Percentiles rank a stretch among this genome's conserved stretches.
Conservation (phyloP, 768 basidiomycete species). For the Mycena kentingensis region DNA sequence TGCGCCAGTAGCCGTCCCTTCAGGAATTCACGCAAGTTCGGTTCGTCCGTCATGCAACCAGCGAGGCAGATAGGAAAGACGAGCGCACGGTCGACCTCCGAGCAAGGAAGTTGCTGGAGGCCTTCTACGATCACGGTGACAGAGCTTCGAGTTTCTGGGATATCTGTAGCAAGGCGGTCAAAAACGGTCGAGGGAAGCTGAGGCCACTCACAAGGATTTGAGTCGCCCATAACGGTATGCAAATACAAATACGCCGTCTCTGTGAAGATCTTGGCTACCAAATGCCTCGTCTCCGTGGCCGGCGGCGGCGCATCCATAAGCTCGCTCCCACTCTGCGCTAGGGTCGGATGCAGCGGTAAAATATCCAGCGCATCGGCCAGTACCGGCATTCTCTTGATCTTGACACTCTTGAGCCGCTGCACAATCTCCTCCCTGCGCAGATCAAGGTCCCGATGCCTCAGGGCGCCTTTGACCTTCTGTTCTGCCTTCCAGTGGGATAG, state of each 20-base stretch:
- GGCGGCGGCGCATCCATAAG: conserved; percentile 30
- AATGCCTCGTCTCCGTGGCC: conserved; percentile 46
- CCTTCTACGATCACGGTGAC: conserved; percentile 57
- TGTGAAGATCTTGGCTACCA: conserved; percentile 59
- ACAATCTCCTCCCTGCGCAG: conserved; percentile 73
- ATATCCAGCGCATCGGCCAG: conserved; percentile 34
- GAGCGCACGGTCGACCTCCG: conserved; percentile 64
- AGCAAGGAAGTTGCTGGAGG: conserved; percentile 55
- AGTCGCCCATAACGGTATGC: conserved; percentile 68
- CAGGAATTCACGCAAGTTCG: conserved; percentile 56
- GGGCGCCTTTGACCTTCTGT: conserved; percentile 61
- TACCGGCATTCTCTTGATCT: conserved; percentile 32
- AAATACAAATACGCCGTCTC: conserved; percentile 70
- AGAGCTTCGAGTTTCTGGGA: conserved; percentile 66
- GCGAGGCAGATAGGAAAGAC: conserved; percentile 76
- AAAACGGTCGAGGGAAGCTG: not conserved
- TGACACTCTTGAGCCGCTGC: conserved; percentile 53
- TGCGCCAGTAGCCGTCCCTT: conserved; percentile 55
- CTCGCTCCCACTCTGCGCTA: conserved; percentile 36
- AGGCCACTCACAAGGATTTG: conserved; percentile 61
- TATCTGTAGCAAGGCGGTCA: conserved; percentile 44
- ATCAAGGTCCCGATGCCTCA: conserved; percentile 76
- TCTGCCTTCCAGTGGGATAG: conserved; percentile 75
- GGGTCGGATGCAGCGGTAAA: conserved; percentile 44
- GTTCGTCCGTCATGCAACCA: conserved; percentile 73